phyloP scores from a whole-genome alignment of 768 basidiomycete species.

The Lyophyllum decastes region DNA sequence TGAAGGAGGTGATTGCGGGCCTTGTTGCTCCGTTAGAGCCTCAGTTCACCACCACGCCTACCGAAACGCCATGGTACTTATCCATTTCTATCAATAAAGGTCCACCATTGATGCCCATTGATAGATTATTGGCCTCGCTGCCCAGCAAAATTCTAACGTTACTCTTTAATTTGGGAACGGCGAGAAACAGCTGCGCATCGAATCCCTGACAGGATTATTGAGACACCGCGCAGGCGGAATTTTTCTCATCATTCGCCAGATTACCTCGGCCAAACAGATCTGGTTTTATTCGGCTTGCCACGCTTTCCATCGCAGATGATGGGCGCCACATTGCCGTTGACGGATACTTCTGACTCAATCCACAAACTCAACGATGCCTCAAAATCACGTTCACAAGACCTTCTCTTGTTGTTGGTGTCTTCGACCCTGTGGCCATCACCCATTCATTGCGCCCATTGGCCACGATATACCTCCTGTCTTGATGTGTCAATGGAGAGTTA shows the following conservation, averaged over 20 bases:
- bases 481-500: not conserved
- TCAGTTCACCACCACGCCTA: not conserved
- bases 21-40: not conserved
- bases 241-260: not conserved
- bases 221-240: not conserved
- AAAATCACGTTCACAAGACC: not conserved
- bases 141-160: not conserved
- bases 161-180: not conserved
- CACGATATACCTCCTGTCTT: slow-evolving; percentile 1
- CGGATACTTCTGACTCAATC: not conserved
- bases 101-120: not conserved
- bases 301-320: not conserved
- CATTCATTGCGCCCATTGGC: not conserved
- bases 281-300: not conserved
- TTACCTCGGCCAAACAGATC: slow-evolving; percentile 1
- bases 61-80: not conserved
- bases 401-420: not conserved
- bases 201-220: not conserved
- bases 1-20: not conserved
- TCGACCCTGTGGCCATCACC: slow-evolving; percentile 5
- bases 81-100: slow-evolving; percentile 5
- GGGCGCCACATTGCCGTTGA: not conserved
- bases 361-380: not conserved
- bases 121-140: slow-evolving; percentile 5
- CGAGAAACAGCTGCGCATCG: slow-evolving; percentile 1